Evolutionary conservation across 1,284 basidiomycete genomes (phyloP).

Genomic region (Malassezia equina): DNA sequence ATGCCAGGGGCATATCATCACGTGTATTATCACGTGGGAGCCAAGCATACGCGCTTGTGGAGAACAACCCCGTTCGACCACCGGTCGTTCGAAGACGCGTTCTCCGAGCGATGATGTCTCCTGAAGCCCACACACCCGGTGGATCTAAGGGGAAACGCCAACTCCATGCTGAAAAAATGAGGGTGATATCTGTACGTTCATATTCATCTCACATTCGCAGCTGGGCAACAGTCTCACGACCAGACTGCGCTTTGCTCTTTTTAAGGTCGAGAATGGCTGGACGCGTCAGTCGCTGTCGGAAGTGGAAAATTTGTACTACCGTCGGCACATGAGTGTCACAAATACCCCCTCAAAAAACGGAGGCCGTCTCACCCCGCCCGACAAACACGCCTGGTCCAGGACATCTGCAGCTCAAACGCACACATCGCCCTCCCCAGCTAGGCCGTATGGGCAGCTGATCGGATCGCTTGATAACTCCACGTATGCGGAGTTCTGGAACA

Average conservation of each 20-base stretch:
- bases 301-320: constrained; percentile 44
- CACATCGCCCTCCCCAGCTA: constrained; percentile 10
- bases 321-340: constrained; percentile 17
- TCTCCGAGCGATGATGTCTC: background rate
- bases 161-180: constrained; percentile 1
- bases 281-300: constrained; percentile 41
- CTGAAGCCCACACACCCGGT: background rate
- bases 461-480: background rate
- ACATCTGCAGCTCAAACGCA: background rate
- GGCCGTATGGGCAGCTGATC: background rate
- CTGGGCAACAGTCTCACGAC: constrained; percentile 33
- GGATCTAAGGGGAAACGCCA: constrained; percentile 9
- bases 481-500: constrained; percentile 34
- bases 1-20: background rate
- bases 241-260: constrained; percentile 37
- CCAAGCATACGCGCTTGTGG: background rate
- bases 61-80: background rate
- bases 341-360: constrained; percentile 17
- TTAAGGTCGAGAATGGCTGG: constrained; percentile 46
- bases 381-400: background rate
- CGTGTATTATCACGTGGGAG: background rate
- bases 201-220: constrained; percentile 13
- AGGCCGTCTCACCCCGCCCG: constrained; percentile 1
- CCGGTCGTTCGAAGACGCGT: background rate
- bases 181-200: constrained; percentile 1